These are phyloP conservation scores for Hypsizygus ulmarius DNA, from an alignment of 1,284 basidiomycete genomes.

Conservation along the genomic window DNA sequence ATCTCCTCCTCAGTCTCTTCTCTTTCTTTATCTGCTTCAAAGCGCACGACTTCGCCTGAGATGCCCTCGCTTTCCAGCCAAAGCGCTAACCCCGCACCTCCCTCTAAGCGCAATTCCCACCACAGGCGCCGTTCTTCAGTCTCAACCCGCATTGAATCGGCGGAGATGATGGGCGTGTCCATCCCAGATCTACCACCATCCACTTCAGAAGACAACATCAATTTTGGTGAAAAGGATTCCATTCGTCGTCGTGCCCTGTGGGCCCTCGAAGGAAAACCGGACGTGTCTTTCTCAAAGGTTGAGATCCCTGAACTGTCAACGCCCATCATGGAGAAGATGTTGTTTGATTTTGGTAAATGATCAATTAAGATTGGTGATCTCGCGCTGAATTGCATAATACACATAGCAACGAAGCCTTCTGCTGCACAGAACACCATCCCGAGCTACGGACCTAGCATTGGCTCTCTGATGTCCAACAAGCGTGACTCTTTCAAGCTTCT, in stretches of 20 bases:
- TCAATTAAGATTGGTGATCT: slow-evolving; percentile 10
- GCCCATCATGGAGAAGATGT: slow-evolving; percentile 50
- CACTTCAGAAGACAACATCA: slow-evolving; percentile 61
- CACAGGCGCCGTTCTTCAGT: slow-evolving; percentile 81
- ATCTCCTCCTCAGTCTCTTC: slow-evolving; percentile 41
- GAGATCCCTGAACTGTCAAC: slow-evolving; percentile 75
- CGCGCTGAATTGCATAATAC: slow-evolving; percentile 17
- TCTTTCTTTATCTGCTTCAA: slow-evolving; percentile 29
- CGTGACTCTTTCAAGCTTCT: slow-evolving; percentile 78
- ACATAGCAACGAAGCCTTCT: slow-evolving; percentile 50
- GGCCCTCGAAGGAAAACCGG: slow-evolving; percentile 75
- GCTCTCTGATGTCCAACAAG: slow-evolving; percentile 50
- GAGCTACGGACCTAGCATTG: slow-evolving; percentile 40
- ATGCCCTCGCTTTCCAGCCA: slow-evolving; percentile 12
- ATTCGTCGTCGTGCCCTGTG: slow-evolving; percentile 73
- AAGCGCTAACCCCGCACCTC: slow-evolving; percentile 20
- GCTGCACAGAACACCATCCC: slow-evolving; percentile 48
- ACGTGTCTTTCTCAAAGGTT: slow-evolving; percentile 64
- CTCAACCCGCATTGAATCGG: slow-evolving; percentile 78
- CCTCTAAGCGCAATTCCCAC: slow-evolving; percentile 68
- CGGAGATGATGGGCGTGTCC: slow-evolving; percentile 78
- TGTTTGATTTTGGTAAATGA: slow-evolving; percentile 62
- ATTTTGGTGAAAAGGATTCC: slow-evolving; percentile 70
- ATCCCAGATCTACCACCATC: slow-evolving; percentile 58
- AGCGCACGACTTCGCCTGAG: slow-evolving; percentile 29